Evolutionary conservation across 352 stramenopile genomes (phyloP).

Genomic region (Aphanomyces euteiches): DNA sequence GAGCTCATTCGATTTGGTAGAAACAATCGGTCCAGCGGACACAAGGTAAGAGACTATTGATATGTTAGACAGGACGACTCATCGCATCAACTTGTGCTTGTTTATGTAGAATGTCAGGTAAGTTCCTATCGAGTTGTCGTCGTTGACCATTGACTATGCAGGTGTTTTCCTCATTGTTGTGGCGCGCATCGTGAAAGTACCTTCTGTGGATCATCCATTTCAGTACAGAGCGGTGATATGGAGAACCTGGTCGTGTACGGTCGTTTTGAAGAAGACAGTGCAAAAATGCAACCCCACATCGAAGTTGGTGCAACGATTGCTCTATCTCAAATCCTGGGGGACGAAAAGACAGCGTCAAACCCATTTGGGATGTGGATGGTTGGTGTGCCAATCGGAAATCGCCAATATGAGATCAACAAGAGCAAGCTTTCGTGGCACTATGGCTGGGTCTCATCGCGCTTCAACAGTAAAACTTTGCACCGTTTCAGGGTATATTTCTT

Average conservation of each 20-base stretch:
- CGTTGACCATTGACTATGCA: neutral
- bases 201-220: conserved; percentile 29
- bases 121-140: neutral
- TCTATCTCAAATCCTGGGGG: conserved; percentile 3
- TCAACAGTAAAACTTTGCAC: conserved; percentile 83
- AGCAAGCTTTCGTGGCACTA: conserved; percentile 75
- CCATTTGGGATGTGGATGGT: conserved; percentile 31
- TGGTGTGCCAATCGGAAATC: neutral
- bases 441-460: conserved; percentile 77
- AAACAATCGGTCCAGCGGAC: conserved; percentile 29
- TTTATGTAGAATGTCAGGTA: conserved; percentile 28
- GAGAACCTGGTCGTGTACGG: conserved; percentile 22
- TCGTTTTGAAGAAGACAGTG: conserved; percentile 27
- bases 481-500: conserved; percentile 50
- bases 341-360: conserved; percentile 27
- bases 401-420: conserved; percentile 27
- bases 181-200: conserved; percentile 28
- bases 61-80: neutral
- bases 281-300: neutral
- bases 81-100: neutral
- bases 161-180: conserved; percentile 30
- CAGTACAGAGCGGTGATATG: conserved; percentile 4
- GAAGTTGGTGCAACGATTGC: neutral
- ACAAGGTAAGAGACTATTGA: conserved; percentile 24
- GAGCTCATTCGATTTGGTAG: neutral